Percentiles rank a stretch among this genome's conserved stretches.
Evolutionary conservation across 805 yeast genomes (phyloP).

Genomic region (Millerago galiae): DNA sequence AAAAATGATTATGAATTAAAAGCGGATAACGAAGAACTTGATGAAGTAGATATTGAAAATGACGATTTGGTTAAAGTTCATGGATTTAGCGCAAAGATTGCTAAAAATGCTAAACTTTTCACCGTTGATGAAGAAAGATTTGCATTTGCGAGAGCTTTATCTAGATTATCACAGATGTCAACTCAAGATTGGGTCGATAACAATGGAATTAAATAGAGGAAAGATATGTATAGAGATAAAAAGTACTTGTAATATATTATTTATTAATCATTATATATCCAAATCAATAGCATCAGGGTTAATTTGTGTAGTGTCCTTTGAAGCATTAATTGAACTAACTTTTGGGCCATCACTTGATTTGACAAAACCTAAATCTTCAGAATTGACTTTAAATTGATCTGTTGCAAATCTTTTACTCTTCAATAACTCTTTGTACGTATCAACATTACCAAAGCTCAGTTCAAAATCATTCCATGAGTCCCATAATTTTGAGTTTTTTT

Average conservation of each 20-base stretch:
- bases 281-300: conserved; percentile 62
- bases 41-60: conserved; percentile 32
- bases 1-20: conserved; percentile 29
- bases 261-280: conserved; percentile 24
- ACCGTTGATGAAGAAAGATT: conserved; percentile 91
- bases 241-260: background rate
- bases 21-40: conserved; percentile 11
- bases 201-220: conserved; percentile 9
- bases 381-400: conserved; percentile 26
- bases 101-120: conserved; percentile 68
- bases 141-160: conserved; percentile 93
- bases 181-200: conserved; percentile 83
- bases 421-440: conserved; percentile 68
- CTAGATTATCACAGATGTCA: conserved; percentile 90
- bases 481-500: conserved; percentile 42
- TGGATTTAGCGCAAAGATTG: conserved; percentile 69
- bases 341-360: conserved; percentile 33
- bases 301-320: conserved; percentile 6
- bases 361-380: conserved; percentile 42
- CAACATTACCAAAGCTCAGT: conserved; percentile 61
- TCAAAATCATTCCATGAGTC: conserved; percentile 71
- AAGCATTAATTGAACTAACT: conserved; percentile 22
- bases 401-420: conserved; percentile 42
- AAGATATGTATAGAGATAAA: too few species aligned
- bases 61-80: conserved; percentile 67